Base-by-base conservation (phyloP, 1,284 basidiomycete genomes). In the Melampsora americana region DNA sequence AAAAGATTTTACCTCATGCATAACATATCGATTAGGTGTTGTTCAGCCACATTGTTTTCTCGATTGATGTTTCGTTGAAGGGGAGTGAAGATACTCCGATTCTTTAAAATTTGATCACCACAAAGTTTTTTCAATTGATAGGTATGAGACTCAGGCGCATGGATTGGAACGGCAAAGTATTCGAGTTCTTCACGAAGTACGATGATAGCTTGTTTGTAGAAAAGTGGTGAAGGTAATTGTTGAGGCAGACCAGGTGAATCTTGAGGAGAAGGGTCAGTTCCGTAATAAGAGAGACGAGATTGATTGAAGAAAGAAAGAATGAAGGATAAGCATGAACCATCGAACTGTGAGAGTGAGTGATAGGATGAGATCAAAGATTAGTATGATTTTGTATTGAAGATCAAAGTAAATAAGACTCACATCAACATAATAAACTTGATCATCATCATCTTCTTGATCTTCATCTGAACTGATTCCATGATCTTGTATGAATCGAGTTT, bases 21-120 rank as follows among this genome's bases (percentile, higher is more conserved):
- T 73, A 99, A 87, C 95, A 99, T 99, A 85, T 99, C 96, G 84
- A 99, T 99, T 79, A 99, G 86, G 85, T 99, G 95, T 85, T 98
- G 95, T 84, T 99, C 95, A 20, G 95, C 95, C 79, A 97, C 86
- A 83, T 99, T 99, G 84, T 98, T 98, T 86, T 98, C 95, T 86
- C 96, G 96, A 85, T 96, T 96, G 78, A 99, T 94, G 84, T 99
- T 99, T 80, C 96, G 87, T 86, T 99, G 95, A 77, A 99, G 85
- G 28, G 95, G 95, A 1, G 96, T 96, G 83, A 99, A 99, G 81
- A 99, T 97, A 83, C 90, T 92, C 80, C 88, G 87, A 83, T 93
- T 92, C 78, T 92, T 90, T 82, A 97, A 89, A 78, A 99, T 86
- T 79, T 91, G 91, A 78, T 90, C 87, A 18, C 96, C 95, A 79